Evolutionary conservation across 2,329 filamentous ascomycete genomes (phyloP), one percentile per base, ranked within the genome.

Genomic region (Calonectria leucothoes): DNA sequence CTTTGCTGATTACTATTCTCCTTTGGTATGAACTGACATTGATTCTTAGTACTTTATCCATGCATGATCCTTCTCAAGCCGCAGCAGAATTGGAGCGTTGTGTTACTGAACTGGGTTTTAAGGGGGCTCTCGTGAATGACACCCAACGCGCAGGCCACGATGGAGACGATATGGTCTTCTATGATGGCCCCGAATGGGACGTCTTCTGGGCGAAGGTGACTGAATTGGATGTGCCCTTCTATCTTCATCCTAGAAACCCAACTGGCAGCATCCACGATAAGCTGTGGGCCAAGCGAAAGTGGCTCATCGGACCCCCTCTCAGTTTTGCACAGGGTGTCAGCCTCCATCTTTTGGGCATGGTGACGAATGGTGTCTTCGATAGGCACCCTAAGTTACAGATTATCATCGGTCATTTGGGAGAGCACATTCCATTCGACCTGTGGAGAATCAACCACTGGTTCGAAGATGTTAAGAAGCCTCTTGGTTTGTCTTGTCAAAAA

Each of bases 221-320:
- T 1, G 89, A 92, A 52, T 87, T 93, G 0, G 89, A 93, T 70
- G 91, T 93, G 0, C 91, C 91, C 0, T 86, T 93, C 63, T 93
- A 93, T 78, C 85, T 93, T 1, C 92, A 93, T 81, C 92, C 91
- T 0, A 85, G 89, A 61, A 88, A 89, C 75, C 90, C 91, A 1
- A 89, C 89, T 0, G 90, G 90, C 8, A 86, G 85, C 23, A 86
- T 91, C 69, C 85, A 89, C 76, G 89, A 92, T 6, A 90, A 90
- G 78, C 86, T 92, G 29, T 93, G 88, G 86, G 88, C 88, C 1
- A 86, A 91, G 76, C 86, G 91, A 27, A 88, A 88, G 79, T 93
- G 88, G 86, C 87, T 93, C 33, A 83, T 92, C 55, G 91, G 91
- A 0, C 90, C 91, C 1, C 90, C 91, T 0, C 85, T 91, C 8